These are phyloP conservation scores for Populus euphratica DNA, from an alignment of 345 rosid species.

Conservation along the genomic window DNA sequence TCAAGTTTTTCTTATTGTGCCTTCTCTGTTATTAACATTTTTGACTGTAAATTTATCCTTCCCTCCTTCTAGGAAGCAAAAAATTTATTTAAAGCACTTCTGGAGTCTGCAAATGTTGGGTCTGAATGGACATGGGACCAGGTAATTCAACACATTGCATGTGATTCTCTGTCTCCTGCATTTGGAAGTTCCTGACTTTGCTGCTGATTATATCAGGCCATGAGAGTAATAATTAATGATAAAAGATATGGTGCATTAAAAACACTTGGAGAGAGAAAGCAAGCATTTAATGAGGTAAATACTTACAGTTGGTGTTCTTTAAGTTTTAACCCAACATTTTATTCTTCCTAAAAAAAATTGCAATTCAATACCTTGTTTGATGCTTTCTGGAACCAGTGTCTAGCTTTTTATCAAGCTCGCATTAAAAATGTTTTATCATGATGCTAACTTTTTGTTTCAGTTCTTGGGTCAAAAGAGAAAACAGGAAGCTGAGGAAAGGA, in stretches of 20 bases:
- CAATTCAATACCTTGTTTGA: conserved; percentile 6
- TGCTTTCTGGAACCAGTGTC: conserved; percentile 11
- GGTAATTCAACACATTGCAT: conserved; percentile 38
- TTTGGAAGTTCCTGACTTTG: conserved; percentile 21
- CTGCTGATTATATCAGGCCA: conserved; percentile 48
- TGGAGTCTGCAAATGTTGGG: conserved; percentile 76
- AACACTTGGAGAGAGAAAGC: conserved; percentile 96
- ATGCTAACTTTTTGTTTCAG: conserved; percentile 37
- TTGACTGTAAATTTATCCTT: conserved; percentile 7
- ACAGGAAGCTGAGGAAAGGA: conserved; percentile 78
- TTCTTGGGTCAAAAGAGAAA: conserved; percentile 69
- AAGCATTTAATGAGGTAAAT: conserved; percentile 83
- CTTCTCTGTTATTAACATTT: conserved; percentile 16
- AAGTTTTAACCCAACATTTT: not conserved
- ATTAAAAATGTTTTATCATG: conserved; percentile 2
- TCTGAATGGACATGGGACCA: conserved; percentile 99
- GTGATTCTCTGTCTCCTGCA: conserved; percentile 7
- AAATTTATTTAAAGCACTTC: conserved; percentile 74
- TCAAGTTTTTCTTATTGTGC: conserved; percentile 5
- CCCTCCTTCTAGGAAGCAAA: conserved; percentile 58
- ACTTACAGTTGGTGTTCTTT: not conserved
- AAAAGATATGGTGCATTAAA: conserved; percentile 83
- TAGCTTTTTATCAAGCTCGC: conserved; percentile 2
- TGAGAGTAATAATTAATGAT: conserved; percentile 85
- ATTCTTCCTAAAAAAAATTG: conserved; percentile 12